Percentiles rank a stretch among this genome's conserved stretches.
Conservation (phyloP, 1,139 yeast genomes). For the Lodderomyces pseudojiufengensis region DNA sequence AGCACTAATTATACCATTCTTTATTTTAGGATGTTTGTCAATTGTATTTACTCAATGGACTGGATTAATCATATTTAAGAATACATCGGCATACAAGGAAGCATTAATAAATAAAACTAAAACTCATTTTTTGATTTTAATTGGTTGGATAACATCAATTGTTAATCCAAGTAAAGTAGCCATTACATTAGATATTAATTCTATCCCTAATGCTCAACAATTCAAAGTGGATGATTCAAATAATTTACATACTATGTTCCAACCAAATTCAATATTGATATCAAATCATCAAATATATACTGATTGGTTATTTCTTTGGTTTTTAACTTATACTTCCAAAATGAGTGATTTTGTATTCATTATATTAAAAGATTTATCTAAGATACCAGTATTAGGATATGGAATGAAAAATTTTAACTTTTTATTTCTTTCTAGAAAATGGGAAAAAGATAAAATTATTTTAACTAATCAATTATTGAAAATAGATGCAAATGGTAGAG, state of each 20-base stretch:
- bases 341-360: constrained; percentile 67
- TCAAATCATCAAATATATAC: constrained; percentile 92
- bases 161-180: constrained; percentile 41
- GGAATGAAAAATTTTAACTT: constrained; percentile 84
- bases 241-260: constrained; percentile 29
- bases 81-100: constrained; percentile 26
- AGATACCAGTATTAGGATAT: constrained; percentile 75
- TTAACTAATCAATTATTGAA: constrained; percentile 54
- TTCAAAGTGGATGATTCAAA: constrained; percentile 22
- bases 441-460: constrained; percentile 69
- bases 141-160: constrained; percentile 41
- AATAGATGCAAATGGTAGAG: constrained; percentile 53
- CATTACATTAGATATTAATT: constrained; percentile 36
- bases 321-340: constrained; percentile 66
- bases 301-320: constrained; percentile 95
- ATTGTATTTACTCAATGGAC: constrained; percentile 42
- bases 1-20: constrained; percentile 27
- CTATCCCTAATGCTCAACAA: constrained; percentile 18
- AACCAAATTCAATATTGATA: constrained; percentile 58
- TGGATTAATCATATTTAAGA: constrained; percentile 25
- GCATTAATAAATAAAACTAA: constrained; percentile 47
- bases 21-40: constrained; percentile 44
- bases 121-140: constrained; percentile 44
- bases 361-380: constrained; percentile 71
- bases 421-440: constrained; percentile 76